A percentile compares a stretch with the other conserved stretches of the same genome.
phyloP scores from a whole-genome alignment of 73 alveolate genomes.

The Symbiodinium natans region DNA sequence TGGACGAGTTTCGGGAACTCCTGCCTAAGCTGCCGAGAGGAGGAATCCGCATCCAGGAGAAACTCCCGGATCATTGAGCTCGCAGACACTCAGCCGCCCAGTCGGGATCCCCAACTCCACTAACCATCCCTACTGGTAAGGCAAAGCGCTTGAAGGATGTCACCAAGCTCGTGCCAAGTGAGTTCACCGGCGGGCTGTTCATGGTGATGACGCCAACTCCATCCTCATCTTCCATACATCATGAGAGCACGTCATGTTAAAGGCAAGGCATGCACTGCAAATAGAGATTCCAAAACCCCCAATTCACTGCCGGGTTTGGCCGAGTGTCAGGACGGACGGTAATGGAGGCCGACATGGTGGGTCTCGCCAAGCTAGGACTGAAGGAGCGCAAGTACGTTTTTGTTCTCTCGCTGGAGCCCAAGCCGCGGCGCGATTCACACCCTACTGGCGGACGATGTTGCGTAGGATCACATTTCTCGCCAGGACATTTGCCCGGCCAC shows the following conservation, averaged over 20 bases:
- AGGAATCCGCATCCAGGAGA: background rate
- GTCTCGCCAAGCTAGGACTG: background rate
- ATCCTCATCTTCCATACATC: background rate
- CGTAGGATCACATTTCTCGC: no score
- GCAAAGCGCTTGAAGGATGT: slow-evolving; percentile 46
- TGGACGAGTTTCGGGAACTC: slow-evolving; percentile 65
- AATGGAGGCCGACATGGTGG: background rate
- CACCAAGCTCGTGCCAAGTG: slow-evolving; percentile 51
- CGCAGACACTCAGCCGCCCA: no score
- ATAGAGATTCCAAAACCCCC: no score
- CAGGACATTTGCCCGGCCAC: no score
- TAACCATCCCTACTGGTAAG: background rate
- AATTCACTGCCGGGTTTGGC: no score
- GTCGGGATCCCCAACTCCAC: background rate
- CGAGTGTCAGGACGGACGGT: background rate
- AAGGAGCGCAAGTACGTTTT: background rate
- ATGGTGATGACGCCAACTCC: slow-evolving; percentile 83
- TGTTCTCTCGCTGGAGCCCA: slow-evolving; percentile 2
- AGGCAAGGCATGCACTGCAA: no score
- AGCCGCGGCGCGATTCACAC: no score
- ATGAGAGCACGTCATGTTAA: background rate
- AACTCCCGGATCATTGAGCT: background rate
- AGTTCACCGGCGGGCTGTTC: slow-evolving; percentile 87
- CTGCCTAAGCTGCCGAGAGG: background rate
- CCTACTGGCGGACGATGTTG: no score